phyloP scores from a whole-genome alignment of 2,329 filamentous ascomycete species.

The Helotiales sp. region DNA sequence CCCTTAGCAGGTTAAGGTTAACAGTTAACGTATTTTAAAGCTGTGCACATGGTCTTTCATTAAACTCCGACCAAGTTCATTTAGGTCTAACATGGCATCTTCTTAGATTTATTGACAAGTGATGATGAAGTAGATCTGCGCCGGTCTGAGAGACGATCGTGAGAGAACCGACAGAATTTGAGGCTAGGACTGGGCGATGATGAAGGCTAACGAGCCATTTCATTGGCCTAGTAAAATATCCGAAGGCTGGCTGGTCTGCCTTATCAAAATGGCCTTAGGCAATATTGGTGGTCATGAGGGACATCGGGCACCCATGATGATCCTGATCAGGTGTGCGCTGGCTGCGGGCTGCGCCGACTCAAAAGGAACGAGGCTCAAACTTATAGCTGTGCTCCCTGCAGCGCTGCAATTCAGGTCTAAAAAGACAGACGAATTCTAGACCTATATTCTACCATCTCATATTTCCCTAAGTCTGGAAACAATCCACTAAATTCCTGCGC shows the following conservation, averaged over 20 bases:
- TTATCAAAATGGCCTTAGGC: not conserved
- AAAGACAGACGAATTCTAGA: not conserved
- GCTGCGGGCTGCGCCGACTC: not conserved
- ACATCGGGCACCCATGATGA: not conserved
- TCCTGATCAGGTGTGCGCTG: not conserved
- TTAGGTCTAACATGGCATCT: no score
- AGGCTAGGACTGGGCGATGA: not conserved
- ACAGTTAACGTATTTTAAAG: not conserved
- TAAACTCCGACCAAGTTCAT: not conserved
- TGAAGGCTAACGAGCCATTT: not conserved
- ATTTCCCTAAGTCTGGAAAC: not conserved
- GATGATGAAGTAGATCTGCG: not conserved
- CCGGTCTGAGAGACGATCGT: not conserved
- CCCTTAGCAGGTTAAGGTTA: not conserved
- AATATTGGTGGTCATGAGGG: not conserved
- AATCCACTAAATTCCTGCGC: not conserved
- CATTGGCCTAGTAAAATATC: not conserved
- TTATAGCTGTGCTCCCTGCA: not conserved
- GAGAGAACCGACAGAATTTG: not conserved
- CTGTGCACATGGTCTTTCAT: not conserved
- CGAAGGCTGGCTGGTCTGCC: not conserved
- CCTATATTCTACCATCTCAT: not conserved
- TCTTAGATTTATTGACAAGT: not conserved
- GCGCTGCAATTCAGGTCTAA: not conserved
- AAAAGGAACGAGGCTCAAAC: not conserved